Conservation (phyloP, 2,329 filamentous ascomycete genomes). For the Ceratocystis variospora region DNA sequence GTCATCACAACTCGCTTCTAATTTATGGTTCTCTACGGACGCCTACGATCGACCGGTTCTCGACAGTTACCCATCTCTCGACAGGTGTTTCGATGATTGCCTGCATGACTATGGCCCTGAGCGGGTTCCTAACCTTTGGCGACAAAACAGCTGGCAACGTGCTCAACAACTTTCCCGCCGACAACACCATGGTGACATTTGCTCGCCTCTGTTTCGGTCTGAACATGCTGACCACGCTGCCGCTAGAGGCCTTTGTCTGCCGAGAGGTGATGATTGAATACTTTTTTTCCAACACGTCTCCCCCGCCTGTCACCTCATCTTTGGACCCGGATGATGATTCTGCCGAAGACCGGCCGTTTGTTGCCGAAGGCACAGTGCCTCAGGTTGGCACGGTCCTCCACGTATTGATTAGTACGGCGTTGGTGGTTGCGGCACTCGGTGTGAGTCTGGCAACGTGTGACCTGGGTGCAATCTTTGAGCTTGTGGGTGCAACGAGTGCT, state of each 20-base stretch:
- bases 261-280: conserved; percentile 92
- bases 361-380: conserved; percentile 17
- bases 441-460: conserved; percentile 82
- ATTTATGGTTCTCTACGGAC: conserved; percentile 94
- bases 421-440: conserved; percentile 66
- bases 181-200: conserved; percentile 88
- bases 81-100: conserved; percentile 83
- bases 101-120: conserved; percentile 74
- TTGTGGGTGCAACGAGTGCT: conserved; percentile 89
- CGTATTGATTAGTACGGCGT: conserved; percentile 67
- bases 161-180: conserved; percentile 87
- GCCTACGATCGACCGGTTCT: conserved; percentile 90
- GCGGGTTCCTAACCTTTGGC: conserved; percentile 86
- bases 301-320: conserved; percentile 2
- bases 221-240: conserved; percentile 96
- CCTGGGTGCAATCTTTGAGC: conserved; percentile 83
- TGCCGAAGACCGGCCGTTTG: conserved; percentile 15
- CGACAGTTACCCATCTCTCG: conserved; percentile 84
- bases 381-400: conserved; percentile 53
- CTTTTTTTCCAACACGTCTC: conserved; percentile 36
- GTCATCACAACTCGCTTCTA: conserved; percentile 87
- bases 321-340: conserved; percentile 9
- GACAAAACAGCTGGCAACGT: conserved; percentile 88
- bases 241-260: conserved; percentile 94
- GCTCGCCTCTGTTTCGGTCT: conserved; percentile 90